Evolutionary conservation across 2,329 filamentous ascomycete genomes (phyloP).

Genomic region (Elsinoe batatas): DNA sequence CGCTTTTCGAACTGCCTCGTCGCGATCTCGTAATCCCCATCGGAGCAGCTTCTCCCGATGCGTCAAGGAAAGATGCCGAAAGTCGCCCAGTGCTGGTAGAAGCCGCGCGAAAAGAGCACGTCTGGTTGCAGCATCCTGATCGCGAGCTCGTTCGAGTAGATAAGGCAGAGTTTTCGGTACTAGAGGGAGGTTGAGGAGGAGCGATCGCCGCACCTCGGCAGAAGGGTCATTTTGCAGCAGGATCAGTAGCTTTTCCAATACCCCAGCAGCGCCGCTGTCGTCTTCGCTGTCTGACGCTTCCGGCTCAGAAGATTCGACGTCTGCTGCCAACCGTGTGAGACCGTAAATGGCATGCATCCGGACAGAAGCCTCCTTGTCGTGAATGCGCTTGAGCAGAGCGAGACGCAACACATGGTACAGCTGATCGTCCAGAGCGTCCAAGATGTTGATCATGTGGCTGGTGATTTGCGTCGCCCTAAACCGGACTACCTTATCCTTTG

Average conservation of each 20-base stretch:
- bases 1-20: conserved; percentile 88
- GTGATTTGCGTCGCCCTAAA: conserved; percentile 85
- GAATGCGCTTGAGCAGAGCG: conserved; percentile 71
- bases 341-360: conserved; percentile 86
- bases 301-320: conserved; percentile 56
- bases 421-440: conserved; percentile 86
- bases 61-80: conserved; percentile 81
- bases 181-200: conserved; percentile 85
- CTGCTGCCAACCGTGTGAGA: conserved; percentile 67
- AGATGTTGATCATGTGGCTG: conserved; percentile 81
- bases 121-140: conserved; percentile 75
- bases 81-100: conserved; percentile 82
- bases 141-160: conserved; percentile 80
- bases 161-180: conserved; percentile 73
- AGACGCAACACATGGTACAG: conserved; percentile 74
- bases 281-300: conserved; percentile 48
- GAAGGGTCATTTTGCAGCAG: conserved; percentile 89
- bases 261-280: conserved; percentile 51
- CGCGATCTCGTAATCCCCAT: conserved; percentile 88
- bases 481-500: conserved; percentile 87
- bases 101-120: conserved; percentile 79
- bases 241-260: conserved; percentile 75
- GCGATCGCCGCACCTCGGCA: conserved; percentile 79
- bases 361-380: conserved; percentile 89
- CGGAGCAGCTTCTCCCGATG: conserved; percentile 92